These are phyloP conservation scores for Bipolaris victoriae DNA, from an alignment of 2,329 filamentous ascomycete species.

Conservation along the genomic window DNA sequence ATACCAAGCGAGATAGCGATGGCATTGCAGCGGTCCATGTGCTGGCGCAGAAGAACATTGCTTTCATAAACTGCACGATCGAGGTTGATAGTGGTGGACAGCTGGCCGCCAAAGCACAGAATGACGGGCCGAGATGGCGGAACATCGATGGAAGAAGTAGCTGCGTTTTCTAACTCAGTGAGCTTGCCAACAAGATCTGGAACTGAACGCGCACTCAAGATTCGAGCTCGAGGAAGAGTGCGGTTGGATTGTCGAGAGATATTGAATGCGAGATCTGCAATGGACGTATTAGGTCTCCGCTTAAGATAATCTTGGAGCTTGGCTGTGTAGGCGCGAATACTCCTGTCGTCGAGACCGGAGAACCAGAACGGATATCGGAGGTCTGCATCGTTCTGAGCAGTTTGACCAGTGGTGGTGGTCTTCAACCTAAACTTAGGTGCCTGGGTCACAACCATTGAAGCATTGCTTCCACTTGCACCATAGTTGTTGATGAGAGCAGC, in stretches of 20 bases:
- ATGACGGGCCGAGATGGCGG: constrained; percentile 17
- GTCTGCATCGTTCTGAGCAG: neutral
- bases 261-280: constrained; percentile 23
- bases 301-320: neutral
- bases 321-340: neutral
- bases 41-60: constrained; percentile 12
- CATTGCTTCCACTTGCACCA: constrained; percentile 31
- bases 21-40: constrained; percentile 22
- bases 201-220: neutral
- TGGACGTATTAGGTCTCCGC: neutral
- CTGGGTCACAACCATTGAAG: constrained; percentile 20
- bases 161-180: constrained; percentile 4
- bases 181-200: neutral
- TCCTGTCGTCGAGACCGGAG: neutral
- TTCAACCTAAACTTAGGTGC: neutral
- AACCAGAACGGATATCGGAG: constrained; percentile 9
- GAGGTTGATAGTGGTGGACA: constrained; percentile 14
- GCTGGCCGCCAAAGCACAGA: constrained; percentile 32
- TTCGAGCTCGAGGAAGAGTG: constrained; percentile 8
- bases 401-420: too few species aligned
- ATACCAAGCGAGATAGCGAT: constrained; percentile 7
- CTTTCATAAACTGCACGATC: constrained; percentile 13
- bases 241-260: constrained; percentile 14
- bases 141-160: neutral
- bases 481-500: constrained; percentile 32